phyloP scores from a whole-genome alignment of 352 stramenopile genomes.

The Pythium graminicola region DNA sequence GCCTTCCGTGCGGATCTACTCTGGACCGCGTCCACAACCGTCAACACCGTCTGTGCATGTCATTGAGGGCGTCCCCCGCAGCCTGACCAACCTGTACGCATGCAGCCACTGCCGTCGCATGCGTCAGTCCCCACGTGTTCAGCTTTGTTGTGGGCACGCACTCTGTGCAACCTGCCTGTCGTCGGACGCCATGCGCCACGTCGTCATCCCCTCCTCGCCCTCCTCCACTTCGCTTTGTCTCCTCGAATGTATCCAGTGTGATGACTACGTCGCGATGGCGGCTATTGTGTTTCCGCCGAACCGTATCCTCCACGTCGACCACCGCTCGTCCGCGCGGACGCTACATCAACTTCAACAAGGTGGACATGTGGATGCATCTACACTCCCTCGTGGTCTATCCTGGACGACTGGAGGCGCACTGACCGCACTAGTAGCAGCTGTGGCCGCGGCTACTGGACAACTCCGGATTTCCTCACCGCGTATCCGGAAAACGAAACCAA shows the following conservation, averaged over 20 bases:
- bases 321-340: conserved; percentile 20
- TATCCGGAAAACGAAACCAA: neutral
- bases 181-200: conserved; percentile 36
- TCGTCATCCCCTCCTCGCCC: conserved; percentile 19
- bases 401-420: conserved; percentile 2
- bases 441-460: neutral
- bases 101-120: conserved; percentile 50
- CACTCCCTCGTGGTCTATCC: neutral
- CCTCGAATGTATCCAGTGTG: conserved; percentile 46
- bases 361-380: neutral
- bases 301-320: conserved; percentile 42
- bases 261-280: conserved; percentile 44
- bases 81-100: conserved; percentile 43
- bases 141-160: conserved; percentile 57
- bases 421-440: neutral
- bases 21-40: neutral
- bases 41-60: neutral
- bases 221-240: conserved; percentile 28
- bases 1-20: neutral
- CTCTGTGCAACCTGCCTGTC: conserved; percentile 54
- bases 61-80: neutral
- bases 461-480: neutral
- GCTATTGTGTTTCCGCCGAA: conserved; percentile 48
- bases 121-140: conserved; percentile 48
- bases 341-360: conserved; percentile 25